Evolutionary conservation across 352 stramenopile species (phyloP).

Genomic region (Phytophthora pinifolia): DNA sequence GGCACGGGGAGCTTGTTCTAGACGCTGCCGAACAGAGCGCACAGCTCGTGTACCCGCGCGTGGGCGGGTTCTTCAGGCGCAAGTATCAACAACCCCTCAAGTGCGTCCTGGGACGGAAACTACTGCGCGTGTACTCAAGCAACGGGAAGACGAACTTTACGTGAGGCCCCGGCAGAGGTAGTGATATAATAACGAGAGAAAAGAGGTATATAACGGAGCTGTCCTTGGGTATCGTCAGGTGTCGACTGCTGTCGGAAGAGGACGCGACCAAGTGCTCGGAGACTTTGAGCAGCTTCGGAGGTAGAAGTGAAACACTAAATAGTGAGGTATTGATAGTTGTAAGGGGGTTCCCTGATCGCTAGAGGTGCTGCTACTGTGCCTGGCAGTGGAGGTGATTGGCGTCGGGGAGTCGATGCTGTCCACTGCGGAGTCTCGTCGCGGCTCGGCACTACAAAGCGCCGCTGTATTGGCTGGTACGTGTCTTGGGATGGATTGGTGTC

Average conservation of each 20-base stretch:
- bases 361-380: not conserved
- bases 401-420: conserved; percentile 28
- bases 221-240: conserved; percentile 11
- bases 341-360: too few relatives aligned
- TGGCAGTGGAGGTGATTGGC: conserved; percentile 35
- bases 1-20: conserved; percentile 42
- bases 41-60: conserved; percentile 45
- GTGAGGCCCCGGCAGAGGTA: conserved; percentile 11
- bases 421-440: not conserved
- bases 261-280: conserved; percentile 28
- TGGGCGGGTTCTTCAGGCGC: conserved; percentile 40
- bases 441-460: not conserved
- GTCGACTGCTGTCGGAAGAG: conserved; percentile 29
- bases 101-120: conserved; percentile 38
- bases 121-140: conserved; percentile 51
- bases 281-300: conserved; percentile 35
- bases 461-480: conserved; percentile 26
- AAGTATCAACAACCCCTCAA: conserved; percentile 58
- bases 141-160: conserved; percentile 46
- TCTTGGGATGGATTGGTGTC: not conserved
- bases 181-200: not conserved
- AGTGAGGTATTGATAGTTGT: not conserved
- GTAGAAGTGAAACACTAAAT: conserved; percentile 10
- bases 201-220: not conserved
- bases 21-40: conserved; percentile 35